These are phyloP conservation scores for Microcos paniculata DNA, from an alignment of 345 rosid species.

Conservation along the genomic window DNA sequence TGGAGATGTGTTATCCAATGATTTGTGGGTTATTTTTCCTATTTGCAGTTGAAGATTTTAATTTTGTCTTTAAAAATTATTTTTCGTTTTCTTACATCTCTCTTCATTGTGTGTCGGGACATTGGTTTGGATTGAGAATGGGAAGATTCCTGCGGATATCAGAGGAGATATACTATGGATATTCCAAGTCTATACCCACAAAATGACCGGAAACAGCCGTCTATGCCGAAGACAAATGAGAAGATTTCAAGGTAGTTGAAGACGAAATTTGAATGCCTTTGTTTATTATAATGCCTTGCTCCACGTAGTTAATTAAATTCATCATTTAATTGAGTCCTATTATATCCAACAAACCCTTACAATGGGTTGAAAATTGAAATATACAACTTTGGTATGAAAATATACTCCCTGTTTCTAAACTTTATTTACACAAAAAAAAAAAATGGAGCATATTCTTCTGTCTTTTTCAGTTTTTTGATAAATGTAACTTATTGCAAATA, in stretches of 20 bases:
- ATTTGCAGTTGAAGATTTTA: background rate
- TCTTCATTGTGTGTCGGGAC: background rate
- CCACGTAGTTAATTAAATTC: no score
- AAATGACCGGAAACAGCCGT: conserved; percentile 21
- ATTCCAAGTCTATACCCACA: conserved; percentile 20
- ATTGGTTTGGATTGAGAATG: background rate
- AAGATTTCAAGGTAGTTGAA: conserved; percentile 12
- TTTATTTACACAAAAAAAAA: no score
- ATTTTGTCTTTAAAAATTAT: no score
- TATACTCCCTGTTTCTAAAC: no score
- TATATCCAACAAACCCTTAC: no score
- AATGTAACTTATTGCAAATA: no score
- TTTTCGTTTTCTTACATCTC: background rate
- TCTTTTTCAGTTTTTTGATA: no score
- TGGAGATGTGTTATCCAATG: conserved; percentile 29
- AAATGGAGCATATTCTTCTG: no score
- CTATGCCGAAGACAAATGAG: conserved; percentile 15
- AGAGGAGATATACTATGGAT: conserved; percentile 37
- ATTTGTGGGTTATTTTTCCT: background rate
- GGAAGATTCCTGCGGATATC: conserved; percentile 23
- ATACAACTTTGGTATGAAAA: no score
- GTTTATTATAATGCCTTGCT: no score
- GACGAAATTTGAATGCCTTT: background rate
- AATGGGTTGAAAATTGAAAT: no score
- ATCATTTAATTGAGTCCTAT: no score